Evolutionary conservation across 768 basidiomycete genomes (phyloP).

Genomic region (Dacryopinax primogenitus): DNA sequence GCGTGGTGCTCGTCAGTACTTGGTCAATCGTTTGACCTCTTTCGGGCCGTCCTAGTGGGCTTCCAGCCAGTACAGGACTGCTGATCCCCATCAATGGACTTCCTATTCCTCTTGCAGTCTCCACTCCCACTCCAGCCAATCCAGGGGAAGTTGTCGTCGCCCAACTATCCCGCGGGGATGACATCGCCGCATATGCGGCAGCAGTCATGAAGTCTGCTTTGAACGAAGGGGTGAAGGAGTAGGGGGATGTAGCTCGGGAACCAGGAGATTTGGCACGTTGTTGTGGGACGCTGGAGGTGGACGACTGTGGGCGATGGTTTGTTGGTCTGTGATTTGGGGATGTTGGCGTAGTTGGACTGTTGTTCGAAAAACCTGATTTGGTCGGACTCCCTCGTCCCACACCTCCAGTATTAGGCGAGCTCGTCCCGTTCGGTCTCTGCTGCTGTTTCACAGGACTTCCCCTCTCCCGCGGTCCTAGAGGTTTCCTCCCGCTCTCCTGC

Average conservation of each 20-base stretch:
- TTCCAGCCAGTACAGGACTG: not conserved
- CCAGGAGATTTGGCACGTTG: not conserved
- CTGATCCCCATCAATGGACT: not conserved
- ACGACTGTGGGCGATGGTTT: not conserved
- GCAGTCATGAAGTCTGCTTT: constrained; percentile 6
- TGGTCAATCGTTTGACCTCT: not conserved
- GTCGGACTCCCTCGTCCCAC: not conserved
- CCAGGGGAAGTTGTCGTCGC: not conserved
- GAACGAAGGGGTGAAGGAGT: constrained; percentile 4
- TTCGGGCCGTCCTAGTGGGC: not conserved
- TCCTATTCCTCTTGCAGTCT: not conserved
- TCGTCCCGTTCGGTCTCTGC: not conserved
- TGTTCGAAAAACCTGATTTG: not conserved
- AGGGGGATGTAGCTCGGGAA: not conserved
- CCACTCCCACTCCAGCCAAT: not conserved
- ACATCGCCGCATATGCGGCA: not conserved
- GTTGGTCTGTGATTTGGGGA: not conserved
- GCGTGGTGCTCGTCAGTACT: not conserved
- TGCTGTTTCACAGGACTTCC: not conserved
- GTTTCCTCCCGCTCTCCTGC: not conserved
- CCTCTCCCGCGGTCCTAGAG: not conserved
- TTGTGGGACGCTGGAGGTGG: not conserved
- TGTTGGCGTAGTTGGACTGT: not conserved
- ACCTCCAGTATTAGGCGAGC: not conserved
- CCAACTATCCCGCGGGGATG: not conserved